Evolutionary conservation across 306 rosid genomes (phyloP), one percentile per base, ranked within the genome.

Genomic region (Parietaria judaica): DNA sequence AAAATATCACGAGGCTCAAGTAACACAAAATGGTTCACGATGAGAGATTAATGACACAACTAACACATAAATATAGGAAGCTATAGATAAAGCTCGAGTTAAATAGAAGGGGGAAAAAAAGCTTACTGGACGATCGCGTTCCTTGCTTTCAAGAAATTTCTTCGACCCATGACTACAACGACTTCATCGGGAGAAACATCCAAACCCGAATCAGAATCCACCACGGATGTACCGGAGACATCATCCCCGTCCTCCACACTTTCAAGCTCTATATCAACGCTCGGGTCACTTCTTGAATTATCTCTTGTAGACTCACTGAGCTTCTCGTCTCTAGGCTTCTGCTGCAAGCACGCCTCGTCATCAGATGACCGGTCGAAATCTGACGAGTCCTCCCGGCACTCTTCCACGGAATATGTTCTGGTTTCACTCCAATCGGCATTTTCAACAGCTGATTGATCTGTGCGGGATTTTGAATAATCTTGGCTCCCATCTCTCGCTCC

Each of bases 81-180:
- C 1, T 54, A 23, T 54, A 23, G 63, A 56, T 68, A 5, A 49
- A 49, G 14, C 14, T 7, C 13, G 1, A 1, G 49, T 35, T 54
- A 35, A 43, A 60, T 41, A 15, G 66, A 60, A 58, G 23, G 64
- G 31, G 31, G 52, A 5, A 70, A 44, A 13, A 13, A 59, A 53
- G 74, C 97, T 81, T 89, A 94, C 99, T 78, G 80, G 79, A 70
- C 78, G 63, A 94, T 94, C 54, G 78, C 97, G 73, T 74, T 88
- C 79, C 99, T 86, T 8, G 99, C 99, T 80, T 84, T 94, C 99
- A 94, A 89, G 76, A 94, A 94, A 74, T 80, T 95, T 68, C 86
- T 84, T 75, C 81, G 97, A 66, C 99, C 99, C 69, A 94, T 83
- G 58, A 89, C 60, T 67, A 76, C 94, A 7, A 83, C 97, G 57